phyloP scores from a whole-genome alignment of 805 yeast genomes.

The Saccharomycopsis fermentans region DNA sequence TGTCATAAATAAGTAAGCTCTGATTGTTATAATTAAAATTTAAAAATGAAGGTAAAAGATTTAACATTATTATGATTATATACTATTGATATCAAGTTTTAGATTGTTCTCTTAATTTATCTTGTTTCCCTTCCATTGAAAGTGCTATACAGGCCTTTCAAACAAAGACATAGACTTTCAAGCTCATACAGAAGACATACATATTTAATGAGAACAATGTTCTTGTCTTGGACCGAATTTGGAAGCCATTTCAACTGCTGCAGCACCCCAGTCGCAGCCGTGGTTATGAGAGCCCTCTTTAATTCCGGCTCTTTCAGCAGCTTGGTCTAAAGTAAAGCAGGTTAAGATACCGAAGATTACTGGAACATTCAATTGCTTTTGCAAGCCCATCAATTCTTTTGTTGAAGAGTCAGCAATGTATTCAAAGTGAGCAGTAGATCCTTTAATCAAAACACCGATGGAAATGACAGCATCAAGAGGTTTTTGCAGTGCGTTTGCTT shows the following conservation, averaged over 20 bases:
- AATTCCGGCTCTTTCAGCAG: constrained; percentile 84
- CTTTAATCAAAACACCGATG: constrained; percentile 91
- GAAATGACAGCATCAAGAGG: constrained; percentile 82
- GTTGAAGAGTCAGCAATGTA: constrained; percentile 89
- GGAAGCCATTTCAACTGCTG: constrained; percentile 89
- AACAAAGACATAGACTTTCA: too few species aligned
- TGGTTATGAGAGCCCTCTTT: constrained; percentile 70
- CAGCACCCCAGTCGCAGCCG: constrained; percentile 98
- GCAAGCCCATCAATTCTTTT: constrained; percentile 73
- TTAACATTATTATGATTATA: too few species aligned
- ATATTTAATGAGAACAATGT: neutral
- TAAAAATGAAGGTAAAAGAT: too few species aligned
- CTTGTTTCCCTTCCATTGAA: too few species aligned
- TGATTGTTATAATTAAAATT: too few species aligned
- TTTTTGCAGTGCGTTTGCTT: constrained; percentile 30
- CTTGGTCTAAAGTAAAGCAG: constrained; percentile 90
- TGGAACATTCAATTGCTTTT: constrained; percentile 59
- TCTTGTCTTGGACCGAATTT: constrained; percentile 26
- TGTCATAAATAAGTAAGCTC: too few species aligned
- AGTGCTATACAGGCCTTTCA: too few species aligned
- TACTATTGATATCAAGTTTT: too few species aligned
- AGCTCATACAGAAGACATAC: too few species aligned
- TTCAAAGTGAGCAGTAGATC: constrained; percentile 96
- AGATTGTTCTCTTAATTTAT: too few species aligned
- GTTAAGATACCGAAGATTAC: constrained; percentile 91